Conservation (phyloP, 495 filamentous ascomycete species). For the Lindgomyces ingoldianus region DNA sequence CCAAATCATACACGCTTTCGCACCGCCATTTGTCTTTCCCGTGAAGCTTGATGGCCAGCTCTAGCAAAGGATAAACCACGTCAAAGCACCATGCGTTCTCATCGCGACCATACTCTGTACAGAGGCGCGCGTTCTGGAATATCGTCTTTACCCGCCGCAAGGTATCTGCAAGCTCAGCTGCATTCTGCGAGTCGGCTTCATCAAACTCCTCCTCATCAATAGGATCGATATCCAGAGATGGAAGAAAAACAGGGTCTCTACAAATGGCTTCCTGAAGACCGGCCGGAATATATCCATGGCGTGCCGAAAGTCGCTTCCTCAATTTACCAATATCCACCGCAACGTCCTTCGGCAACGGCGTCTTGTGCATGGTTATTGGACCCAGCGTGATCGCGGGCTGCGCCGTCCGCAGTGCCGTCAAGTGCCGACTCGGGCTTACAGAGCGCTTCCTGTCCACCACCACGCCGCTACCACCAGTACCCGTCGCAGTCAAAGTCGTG, state of each 20-base stretch:
- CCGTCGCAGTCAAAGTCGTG: constrained; percentile 14
- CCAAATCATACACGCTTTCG: constrained; percentile 30
- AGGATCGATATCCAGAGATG: constrained; percentile 11
- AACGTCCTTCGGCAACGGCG: neutral
- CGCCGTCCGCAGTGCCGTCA: constrained; percentile 18
- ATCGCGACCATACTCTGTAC: constrained; percentile 5
- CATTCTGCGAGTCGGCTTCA: constrained; percentile 8
- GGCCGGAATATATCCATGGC: constrained; percentile 4
- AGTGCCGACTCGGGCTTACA: constrained; percentile 16
- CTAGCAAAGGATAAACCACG: constrained; percentile 17
- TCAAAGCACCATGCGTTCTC: constrained; percentile 29
- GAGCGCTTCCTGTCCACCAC: constrained; percentile 10
- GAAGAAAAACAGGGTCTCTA: constrained; percentile 1
- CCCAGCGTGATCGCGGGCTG: constrained; percentile 14
- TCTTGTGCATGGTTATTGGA: constrained; percentile 20
- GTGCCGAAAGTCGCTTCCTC: constrained; percentile 1
- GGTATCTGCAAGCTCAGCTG: constrained; percentile 12
- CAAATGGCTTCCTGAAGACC: constrained; percentile 11
- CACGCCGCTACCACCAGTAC: no score
- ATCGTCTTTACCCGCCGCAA: constrained; percentile 15
- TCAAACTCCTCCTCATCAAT: constrained; percentile 21
- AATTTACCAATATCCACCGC: constrained; percentile 1
- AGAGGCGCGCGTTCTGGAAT: constrained; percentile 12
- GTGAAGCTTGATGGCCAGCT: constrained; percentile 21
- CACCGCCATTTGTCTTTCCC: constrained; percentile 1